Conservation (phyloP, 2,329 filamentous ascomycete genomes). For the Xylaria polymorpha region DNA sequence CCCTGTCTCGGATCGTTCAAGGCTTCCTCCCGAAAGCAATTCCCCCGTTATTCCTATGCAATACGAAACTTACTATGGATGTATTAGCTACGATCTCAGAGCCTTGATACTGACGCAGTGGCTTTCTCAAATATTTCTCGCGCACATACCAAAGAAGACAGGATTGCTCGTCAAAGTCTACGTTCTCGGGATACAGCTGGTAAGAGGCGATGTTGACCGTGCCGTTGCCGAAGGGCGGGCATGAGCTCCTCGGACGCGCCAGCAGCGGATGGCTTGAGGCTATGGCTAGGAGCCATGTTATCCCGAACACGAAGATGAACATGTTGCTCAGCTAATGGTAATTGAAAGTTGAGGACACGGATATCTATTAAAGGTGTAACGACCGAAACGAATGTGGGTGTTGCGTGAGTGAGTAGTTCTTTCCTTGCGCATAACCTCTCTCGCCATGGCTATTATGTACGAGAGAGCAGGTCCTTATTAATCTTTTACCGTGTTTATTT, state of each 20-base stretch:
- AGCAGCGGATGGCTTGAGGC: slow-evolving; percentile 20
- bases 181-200: slow-evolving; percentile 54
- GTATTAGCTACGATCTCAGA: slow-evolving; percentile 9
- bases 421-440: not conserved
- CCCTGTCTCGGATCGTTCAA: too few relatives aligned
- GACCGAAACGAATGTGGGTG: not conserved
- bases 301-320: slow-evolving; percentile 29
- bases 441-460: not conserved
- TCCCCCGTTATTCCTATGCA: too few relatives aligned
- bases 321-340: slow-evolving; percentile 13
- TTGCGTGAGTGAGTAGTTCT: not conserved
- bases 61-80: not conserved
- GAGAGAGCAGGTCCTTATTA: not conserved
- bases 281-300: slow-evolving; percentile 26
- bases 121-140: not conserved
- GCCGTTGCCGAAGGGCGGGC: slow-evolving; percentile 39
- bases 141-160: slow-evolving; percentile 47
- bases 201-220: slow-evolving; percentile 43
- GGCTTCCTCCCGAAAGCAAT: too few relatives aligned
- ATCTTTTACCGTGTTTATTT: not conserved
- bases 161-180: slow-evolving; percentile 50
- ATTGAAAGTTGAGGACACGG: not conserved
- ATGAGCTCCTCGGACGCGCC: slow-evolving; percentile 17
- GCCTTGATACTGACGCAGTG: not conserved
- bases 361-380: not conserved